Evolutionary conservation across 129 eudicot species (phyloP), one percentile per base, ranked within the genome.

Genomic region (Lactuca saligna): DNA sequence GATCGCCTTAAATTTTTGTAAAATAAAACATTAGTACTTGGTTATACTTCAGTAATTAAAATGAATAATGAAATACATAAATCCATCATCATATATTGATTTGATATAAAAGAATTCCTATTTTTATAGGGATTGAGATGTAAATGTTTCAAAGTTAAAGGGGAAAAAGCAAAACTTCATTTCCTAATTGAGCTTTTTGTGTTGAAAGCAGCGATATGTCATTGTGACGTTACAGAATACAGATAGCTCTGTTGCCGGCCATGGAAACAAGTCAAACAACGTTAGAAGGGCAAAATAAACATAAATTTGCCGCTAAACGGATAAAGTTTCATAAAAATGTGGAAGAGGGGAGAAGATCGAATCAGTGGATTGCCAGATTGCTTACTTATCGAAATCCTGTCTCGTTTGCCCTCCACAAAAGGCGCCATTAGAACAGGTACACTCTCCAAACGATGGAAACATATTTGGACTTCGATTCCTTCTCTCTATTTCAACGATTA

Each of bases 381-480:
- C 70, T 65, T 74, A 15, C 25, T 63, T 44, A 0, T 17, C 14
- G 78, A 74, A 65, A 65, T 74, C 58, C 51, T 74, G 0, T 64
- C 72, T 56, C 79, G 34, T 15, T 64, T 74, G 66, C 73, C 66
- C 3, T 56, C 51, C 7, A 74, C 78, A 55, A 42, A 65, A 74
- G 13, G 7, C 31, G 60, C 66, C 65, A 74, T 74, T 44, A 65
- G 12, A 74, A 74, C 72, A 55, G 31, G 72, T 17, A 16, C 50
- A 31, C 66, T 74, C 29, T 64, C 71, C 57, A 74, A 73, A 42
- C 65, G 71, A 15, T 73, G 78, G 78, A 55, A 39, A 55, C 16
- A 39, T 32, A 14, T 73, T 0, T 73, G 78, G 78, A 64, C 71
- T 15, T 6, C 7, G 0, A 49, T 73, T 38, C 0, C 44, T 39